Base-by-base conservation (phyloP, 1,284 basidiomycete genomes). In the Entoloma clypeatum region DNA sequence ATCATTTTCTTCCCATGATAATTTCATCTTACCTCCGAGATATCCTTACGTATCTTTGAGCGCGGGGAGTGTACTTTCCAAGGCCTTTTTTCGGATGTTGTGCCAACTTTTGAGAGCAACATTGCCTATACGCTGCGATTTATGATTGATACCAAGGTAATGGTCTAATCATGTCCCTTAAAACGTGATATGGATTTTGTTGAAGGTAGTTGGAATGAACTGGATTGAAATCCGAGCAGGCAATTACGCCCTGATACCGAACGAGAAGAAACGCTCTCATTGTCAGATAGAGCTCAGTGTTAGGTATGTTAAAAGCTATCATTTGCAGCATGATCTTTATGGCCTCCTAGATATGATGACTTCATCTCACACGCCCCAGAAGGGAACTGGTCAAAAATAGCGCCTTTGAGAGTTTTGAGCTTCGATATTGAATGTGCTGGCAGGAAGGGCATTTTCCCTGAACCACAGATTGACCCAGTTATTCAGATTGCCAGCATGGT, bases 401-500 rank as follows among this genome's bases (percentile, higher is more conserved):
- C 94, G 0, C 93, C 93, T 1, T 67, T 97, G 1, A 81, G 93
- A 9, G 87, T 96, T 49, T 74, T 97, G 18, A 94, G 91, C 55
- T 97, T 97, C 54, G 93, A 97, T 77, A 96, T 97, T 53, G 93
- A 97, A 63, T 97, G 93, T 64, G 94, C 93, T 0, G 93, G 93
- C 18, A 74, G 94, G 14, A 96, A 96, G 57, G 93, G 93, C 31
- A 87, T 96, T 50, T 97, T 97, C 57, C 93, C 93, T 0, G 94
- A 97, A 58, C 74, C 93, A 2, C 69, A 83, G 10, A 64, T 77
- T 17, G 93, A 97, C 60, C 93, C 93, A 3, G 91, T 97, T 44
- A 97, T 97, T 54, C 93, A 97, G 56, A 96, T 97, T 44, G 93
- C 93, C 1, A 94, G 92, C 59, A 96, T 97, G 93, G 93, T 97